Conservation (phyloP, 495 filamentous ascomycete genomes). For the Cryomyces antarcticus region DNA sequence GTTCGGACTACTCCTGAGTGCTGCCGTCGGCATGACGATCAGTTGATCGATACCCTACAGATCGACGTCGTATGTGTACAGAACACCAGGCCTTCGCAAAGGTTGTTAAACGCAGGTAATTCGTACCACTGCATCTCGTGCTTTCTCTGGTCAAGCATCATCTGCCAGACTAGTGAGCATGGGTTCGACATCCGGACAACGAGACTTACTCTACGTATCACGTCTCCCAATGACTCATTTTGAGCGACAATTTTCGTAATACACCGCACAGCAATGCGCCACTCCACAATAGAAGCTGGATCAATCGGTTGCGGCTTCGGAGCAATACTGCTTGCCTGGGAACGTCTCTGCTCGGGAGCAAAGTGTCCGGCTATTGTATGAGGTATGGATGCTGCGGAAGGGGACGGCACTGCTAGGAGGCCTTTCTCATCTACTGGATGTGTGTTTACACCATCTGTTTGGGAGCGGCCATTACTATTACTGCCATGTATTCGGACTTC, state of each 20-base stretch:
- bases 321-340: neutral
- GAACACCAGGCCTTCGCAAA: neutral
- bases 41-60: slow-evolving; percentile 26
- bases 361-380: neutral
- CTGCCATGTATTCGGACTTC: neutral
- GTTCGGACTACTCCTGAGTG: neutral
- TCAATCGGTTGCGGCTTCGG: slow-evolving; percentile 13
- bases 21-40: slow-evolving; percentile 12
- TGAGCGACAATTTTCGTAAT: slow-evolving; percentile 36
- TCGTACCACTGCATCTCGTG: slow-evolving; percentile 44
- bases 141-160: slow-evolving; percentile 41
- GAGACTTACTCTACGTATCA: slow-evolving; percentile 21
- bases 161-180: slow-evolving; percentile 11
- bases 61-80: neutral
- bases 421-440: neutral
- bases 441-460: neutral
- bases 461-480: neutral
- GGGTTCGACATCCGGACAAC: slow-evolving; percentile 5
- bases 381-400: neutral
- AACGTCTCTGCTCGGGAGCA: neutral
- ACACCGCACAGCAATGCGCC: slow-evolving; percentile 39
- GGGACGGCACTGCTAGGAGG: neutral
- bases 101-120: neutral
- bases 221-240: slow-evolving; percentile 23
- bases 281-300: slow-evolving; percentile 42